Evolutionary conservation across 805 yeast species (phyloP), one percentile per base, ranked within the genome.

Genomic region (Yarrowia yakushimensis): DNA sequence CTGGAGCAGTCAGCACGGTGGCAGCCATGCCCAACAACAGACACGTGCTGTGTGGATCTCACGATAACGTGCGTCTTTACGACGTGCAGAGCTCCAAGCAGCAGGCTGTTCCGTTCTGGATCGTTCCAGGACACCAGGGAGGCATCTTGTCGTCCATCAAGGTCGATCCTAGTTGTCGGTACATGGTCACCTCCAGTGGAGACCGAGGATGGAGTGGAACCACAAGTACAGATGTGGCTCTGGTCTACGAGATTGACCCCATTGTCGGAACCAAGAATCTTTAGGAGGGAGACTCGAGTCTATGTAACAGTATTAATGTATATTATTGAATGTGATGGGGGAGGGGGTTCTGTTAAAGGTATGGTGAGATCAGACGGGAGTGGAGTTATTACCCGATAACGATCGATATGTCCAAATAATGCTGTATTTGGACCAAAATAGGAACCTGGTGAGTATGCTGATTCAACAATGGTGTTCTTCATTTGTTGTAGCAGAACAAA

Each of bases 41-140:
- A 65, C 93, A 88, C 70, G 68, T 94, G 10, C 76, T 94, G 15
- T 90, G 97, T 72, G 98, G 96, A 0, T 92, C 97, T 1, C 82
- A 81, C 67, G 99, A 94, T 71, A 94, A 94, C 70, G 85, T 94
- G 36, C 79, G 99, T 68, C 76, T 94, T 28, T 94, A 90, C 74
- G 96, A 94, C 70, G 78, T 91, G 64, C 65, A 71, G 74, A 79
- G 66, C 69, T 81, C 59, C 73, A 80, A 61, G n/a, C 69, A 65
- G 33, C 46, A 64, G 18, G 64, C 66, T 69, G 70, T 87, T 9
- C 97, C 97, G 17, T 94, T 93, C 71, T 80, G 86, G 72, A 92
- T 96, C 68, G 81, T 94, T 11, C 97, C 99, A 0, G 98, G 99
- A 0, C 98, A 94, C 73, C 97, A 90, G 70, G 98, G 99, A 54